Conservation (phyloP, 495 filamentous ascomycete species). For the Corynascus novoguineensis region DNA sequence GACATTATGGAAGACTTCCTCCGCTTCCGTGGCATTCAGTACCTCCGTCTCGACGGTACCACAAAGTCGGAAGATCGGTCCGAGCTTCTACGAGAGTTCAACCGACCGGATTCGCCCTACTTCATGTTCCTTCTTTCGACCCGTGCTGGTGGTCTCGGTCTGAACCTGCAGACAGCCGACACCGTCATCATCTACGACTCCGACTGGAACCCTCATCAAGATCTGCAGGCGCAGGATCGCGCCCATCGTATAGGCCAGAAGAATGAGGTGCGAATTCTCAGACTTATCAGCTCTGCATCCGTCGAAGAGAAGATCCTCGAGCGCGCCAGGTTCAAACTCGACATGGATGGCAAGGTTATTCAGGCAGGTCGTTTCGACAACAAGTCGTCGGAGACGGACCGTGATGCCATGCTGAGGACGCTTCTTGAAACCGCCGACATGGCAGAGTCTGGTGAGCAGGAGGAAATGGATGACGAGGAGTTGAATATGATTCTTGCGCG, state of each 20-base stretch:
- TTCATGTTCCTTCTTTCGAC: conserved; percentile 99
- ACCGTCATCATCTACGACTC: conserved; percentile 99
- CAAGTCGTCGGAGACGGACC: conserved; percentile 96
- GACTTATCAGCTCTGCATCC: conserved; percentile 92
- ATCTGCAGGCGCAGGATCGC: conserved; percentile 98
- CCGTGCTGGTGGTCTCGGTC: conserved; percentile 92
- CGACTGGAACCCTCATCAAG: conserved; percentile 99
- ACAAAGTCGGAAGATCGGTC: conserved; percentile 98
- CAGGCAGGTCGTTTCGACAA: conserved; percentile 99
- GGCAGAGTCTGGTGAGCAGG: conserved; percentile 72
- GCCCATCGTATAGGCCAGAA: conserved; percentile 99
- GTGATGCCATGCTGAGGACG: conserved; percentile 88
- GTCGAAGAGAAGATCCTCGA: conserved; percentile 98
- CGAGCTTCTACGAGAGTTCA: conserved; percentile 80
- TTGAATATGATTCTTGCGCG: conserved; percentile 83
- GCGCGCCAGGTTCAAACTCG: conserved; percentile 93
- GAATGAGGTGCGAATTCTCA: conserved; percentile 95
- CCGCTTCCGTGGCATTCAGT: conserved; percentile 70
- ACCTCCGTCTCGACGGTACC: conserved; percentile 89
- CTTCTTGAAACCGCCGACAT: conserved; percentile 89
- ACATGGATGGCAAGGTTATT: conserved; percentile 99
- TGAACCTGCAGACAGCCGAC: conserved; percentile 95
- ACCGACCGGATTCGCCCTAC: conserved; percentile 80
- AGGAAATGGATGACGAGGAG: conserved; percentile 97
- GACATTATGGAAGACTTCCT: conserved; percentile 99